Evolutionary conservation across 768 basidiomycete genomes (phyloP), one percentile per base, ranked within the genome.

Genomic region (Boletus sp.): DNA sequence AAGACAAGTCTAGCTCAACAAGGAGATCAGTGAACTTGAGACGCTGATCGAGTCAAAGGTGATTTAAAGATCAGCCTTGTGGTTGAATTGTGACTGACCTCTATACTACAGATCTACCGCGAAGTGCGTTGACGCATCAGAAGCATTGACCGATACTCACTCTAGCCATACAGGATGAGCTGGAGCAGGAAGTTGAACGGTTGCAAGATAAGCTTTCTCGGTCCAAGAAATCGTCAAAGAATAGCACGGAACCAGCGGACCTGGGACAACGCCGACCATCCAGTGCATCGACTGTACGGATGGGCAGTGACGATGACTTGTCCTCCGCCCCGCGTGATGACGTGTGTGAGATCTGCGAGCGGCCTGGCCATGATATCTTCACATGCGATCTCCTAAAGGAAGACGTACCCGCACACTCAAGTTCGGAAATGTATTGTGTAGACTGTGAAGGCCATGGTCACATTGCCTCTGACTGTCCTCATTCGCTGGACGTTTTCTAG

Each of bases 1-100:
- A 41, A 57, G 17, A 34, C 47, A 43, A 47, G 23, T 57, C 39
- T 60, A 95, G 91, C 80, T 94, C 55, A 88, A 91, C 72, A 90
- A 93, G 64, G 93, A 98, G 74, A 88, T 98, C 47, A 83, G 86
- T 50, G 94, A 98, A 67, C 79, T 98, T 19, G 96, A 98, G 70
- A 81, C 87, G 37, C 77, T 99, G 39, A 85, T 98, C n/a, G 96
- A 99, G 68, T 82, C 90, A 50, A 98, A 97, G 83, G 92, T 91
- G 56, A 52, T 71, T 51, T 15, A 14, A 41, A 25, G 27, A 47
- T 4, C 4, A 49, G 5, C 25, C 29, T 21, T 32, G 32, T 21
- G 32, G 11, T 35, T 17, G 23, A 25, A 14, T 10, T n/a, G 30
- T 27, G 37, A 49, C 54, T 59, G 17, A 69, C 44, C 27, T 46